phyloP scores from a whole-genome alignment of 2,329 filamentous ascomycete species.

The Exophiala alcalophila region DNA sequence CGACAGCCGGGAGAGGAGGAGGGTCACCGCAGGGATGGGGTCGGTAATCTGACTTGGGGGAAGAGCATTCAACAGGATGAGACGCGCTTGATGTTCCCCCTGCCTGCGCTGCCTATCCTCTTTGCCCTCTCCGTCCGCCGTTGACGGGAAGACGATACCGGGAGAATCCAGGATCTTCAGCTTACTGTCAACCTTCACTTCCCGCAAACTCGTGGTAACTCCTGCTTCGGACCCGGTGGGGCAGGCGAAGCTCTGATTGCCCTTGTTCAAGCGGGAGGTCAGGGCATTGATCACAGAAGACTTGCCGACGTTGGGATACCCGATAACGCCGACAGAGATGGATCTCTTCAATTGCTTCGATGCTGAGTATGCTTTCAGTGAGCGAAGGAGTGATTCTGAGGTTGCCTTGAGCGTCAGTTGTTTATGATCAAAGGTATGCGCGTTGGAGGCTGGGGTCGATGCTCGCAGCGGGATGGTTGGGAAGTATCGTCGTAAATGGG shows the following conservation, averaged over 20 bases:
- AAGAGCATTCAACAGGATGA: conserved; percentile 85
- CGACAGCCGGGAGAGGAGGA: conserved; percentile 79
- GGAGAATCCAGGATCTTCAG: conserved; percentile 90
- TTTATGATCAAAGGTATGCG: conserved; percentile 88
- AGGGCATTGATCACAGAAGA: conserved; percentile 95
- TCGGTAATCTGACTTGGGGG: conserved; percentile 94
- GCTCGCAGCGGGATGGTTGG: conserved; percentile 86
- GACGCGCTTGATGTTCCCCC: conserved; percentile 73
- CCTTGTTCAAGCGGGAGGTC: conserved; percentile 68
- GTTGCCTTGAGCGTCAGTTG: conserved; percentile 83
- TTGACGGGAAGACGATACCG: conserved; percentile 85
- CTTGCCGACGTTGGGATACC: conserved; percentile 94
- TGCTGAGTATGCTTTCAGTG: conserved; percentile 84
- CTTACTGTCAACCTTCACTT: conserved; percentile 93
- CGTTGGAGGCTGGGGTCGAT: conserved; percentile 76
- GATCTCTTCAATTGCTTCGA: conserved; percentile 82
- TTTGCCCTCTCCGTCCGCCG: conserved; percentile 42
- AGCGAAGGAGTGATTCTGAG: conserved; percentile 78
- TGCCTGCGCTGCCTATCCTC: conserved; percentile 56
- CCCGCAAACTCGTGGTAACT: conserved; percentile 81
- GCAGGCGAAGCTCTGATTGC: conserved; percentile 63
- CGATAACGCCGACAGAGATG: conserved; percentile 87
- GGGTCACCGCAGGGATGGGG: conserved; percentile 77
- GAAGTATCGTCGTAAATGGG: conserved; percentile 82
- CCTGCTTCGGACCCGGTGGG: conserved; percentile 89